phyloP scores from a whole-genome alignment of 345 rosid genomes.

The Eucalyptus decipiens region DNA sequence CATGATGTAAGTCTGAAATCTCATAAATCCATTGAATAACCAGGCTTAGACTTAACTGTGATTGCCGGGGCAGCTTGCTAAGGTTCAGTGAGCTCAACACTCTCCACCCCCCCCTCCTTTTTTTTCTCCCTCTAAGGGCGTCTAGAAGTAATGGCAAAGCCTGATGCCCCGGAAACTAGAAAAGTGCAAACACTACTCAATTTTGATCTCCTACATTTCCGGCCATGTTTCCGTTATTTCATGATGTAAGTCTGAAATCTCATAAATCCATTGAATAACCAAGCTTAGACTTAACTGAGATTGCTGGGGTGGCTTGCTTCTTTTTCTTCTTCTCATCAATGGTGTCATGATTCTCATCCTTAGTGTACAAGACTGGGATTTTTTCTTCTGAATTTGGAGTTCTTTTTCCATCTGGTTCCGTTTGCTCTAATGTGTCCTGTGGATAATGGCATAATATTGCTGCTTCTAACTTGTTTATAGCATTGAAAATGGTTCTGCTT shows the following conservation, averaged over 20 bases:
- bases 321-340: not conserved
- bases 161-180: not conserved
- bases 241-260: not conserved
- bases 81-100: not conserved
- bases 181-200: not conserved
- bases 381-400: not conserved
- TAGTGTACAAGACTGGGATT: not conserved
- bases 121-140: not conserved
- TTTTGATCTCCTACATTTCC: not conserved
- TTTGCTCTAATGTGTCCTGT: not conserved
- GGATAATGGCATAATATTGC: not conserved
- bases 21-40: not conserved
- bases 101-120: fast-evolving
- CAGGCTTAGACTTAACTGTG: not conserved
- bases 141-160: not conserved
- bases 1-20: not conserved
- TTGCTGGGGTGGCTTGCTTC: not conserved
- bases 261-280: not conserved
- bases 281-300: not conserved
- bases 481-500: not conserved
- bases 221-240: not conserved
- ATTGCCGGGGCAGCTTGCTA: not conserved
- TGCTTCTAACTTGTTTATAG: not conserved
- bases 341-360: not conserved
- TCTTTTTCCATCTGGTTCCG: not conserved